A percentile compares a stretch with the other conserved stretches of the same genome.
These are phyloP conservation scores for Arabis alpina DNA, from an alignment of 345 rosid species.

Conservation along the genomic window DNA sequence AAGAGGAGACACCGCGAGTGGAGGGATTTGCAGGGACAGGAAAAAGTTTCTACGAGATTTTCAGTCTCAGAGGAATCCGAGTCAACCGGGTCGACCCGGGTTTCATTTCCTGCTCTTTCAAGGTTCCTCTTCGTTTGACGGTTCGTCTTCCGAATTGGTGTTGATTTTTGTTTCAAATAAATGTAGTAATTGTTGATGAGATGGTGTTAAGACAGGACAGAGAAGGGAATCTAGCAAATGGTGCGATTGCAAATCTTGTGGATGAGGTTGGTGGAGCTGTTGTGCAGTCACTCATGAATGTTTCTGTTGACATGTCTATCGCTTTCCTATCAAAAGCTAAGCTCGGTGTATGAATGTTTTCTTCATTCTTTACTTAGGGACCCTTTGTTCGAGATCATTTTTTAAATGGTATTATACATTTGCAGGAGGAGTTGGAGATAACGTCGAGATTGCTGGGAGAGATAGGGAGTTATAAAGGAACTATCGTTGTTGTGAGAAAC, in stretches of 20 bases:
- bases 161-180: neutral
- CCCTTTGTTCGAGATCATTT: neutral
- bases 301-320: slow-evolving; percentile 91
- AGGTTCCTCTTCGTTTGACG: slow-evolving; percentile 85
- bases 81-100: slow-evolving; percentile 80
- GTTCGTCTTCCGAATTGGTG: slow-evolving; percentile 42
- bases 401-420: neutral
- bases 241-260: slow-evolving; percentile 84
- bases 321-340: slow-evolving; percentile 71
- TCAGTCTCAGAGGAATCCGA: slow-evolving; percentile 68
- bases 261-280: slow-evolving; percentile 87
- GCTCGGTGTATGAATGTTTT: slow-evolving; percentile 45
- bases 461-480: slow-evolving; percentile 72
- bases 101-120: slow-evolving; percentile 69
- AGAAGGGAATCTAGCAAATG: slow-evolving; percentile 71
- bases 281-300: slow-evolving; percentile 60
- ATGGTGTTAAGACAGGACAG: slow-evolving; percentile 57
- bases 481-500: slow-evolving; percentile 68
- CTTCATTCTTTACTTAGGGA: neutral
- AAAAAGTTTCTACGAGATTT: slow-evolving; percentile 67
- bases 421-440: slow-evolving; percentile 86
- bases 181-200: neutral
- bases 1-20: slow-evolving; percentile 54
- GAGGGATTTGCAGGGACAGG: slow-evolving; percentile 40
- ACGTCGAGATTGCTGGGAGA: slow-evolving; percentile 70